Percentiles rank a stretch among this genome's conserved stretches.
Evolutionary conservation across 495 filamentous ascomycete species (phyloP).

Genomic region (Amphirosellinia nigrospora): DNA sequence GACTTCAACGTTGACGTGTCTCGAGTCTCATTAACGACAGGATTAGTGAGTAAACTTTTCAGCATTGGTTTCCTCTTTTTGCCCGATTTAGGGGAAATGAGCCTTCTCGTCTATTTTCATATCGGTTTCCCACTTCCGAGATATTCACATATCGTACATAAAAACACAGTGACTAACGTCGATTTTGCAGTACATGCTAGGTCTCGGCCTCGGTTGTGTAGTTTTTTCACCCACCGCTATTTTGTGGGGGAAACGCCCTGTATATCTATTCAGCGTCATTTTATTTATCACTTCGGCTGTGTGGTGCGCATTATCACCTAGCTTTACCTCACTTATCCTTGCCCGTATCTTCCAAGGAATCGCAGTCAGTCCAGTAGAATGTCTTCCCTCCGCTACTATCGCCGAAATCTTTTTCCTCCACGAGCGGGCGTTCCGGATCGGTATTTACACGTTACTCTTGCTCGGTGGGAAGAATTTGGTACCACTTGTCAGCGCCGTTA

Average conservation of each 20-base stretch:
- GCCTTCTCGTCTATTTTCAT: background rate
- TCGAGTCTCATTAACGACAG: constrained; percentile 85
- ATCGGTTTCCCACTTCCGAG: background rate
- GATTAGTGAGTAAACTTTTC: constrained; percentile 52
- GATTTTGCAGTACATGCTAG: constrained; percentile 76
- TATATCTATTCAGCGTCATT: constrained; percentile 81
- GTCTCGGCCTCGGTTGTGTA: constrained; percentile 83
- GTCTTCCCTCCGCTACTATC: constrained; percentile 90
- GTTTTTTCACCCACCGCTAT: constrained; percentile 91
- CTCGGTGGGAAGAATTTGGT: constrained; percentile 93
- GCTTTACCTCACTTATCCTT: constrained; percentile 77
- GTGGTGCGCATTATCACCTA: constrained; percentile 87
- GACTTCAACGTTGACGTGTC: constrained; percentile 73
- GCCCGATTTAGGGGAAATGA: no score
- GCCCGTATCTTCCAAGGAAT: constrained; percentile 88
- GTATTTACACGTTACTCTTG: constrained; percentile 91
- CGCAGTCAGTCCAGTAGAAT: constrained; percentile 90
- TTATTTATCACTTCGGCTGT: constrained; percentile 78
- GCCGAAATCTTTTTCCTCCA: constrained; percentile 98
- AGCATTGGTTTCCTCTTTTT: background rate
- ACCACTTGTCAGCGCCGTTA: constrained; percentile 83
- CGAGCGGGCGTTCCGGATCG: constrained; percentile 90
- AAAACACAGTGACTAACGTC: background rate
- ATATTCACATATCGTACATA: no score
- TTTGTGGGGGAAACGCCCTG: constrained; percentile 86